A percentile compares a stretch with the other conserved stretches of the same genome.
phyloP scores from a whole-genome alignment of 164 flowering plant species.

The grape (Vitis vinifera) region DNA sequence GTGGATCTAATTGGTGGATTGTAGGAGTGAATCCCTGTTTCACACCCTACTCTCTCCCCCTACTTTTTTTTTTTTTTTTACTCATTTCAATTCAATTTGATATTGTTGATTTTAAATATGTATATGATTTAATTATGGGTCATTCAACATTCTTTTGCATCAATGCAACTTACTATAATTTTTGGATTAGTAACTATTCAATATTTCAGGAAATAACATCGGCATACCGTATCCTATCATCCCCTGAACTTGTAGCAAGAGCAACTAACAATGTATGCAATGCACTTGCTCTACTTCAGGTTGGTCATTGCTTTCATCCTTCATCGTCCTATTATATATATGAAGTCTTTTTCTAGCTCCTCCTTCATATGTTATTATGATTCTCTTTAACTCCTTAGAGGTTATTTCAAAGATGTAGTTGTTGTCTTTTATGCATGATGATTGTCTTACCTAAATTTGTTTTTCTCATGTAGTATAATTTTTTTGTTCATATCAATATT shows the following conservation, averaged over 20 bases:
- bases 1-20: too few relatives aligned
- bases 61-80: too few relatives aligned
- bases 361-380: background rate
- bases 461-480: background rate
- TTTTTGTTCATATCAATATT: background rate
- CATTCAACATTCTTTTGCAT: too few relatives aligned
- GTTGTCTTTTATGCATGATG: too few relatives aligned
- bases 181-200: background rate
- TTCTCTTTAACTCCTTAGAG: too few relatives aligned
- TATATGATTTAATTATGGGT: too few relatives aligned
- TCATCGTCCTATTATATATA: background rate
- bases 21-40: too few relatives aligned
- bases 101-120: background rate
- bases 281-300: conserved; percentile 23
- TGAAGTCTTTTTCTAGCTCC: background rate
- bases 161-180: too few relatives aligned
- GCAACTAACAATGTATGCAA: conserved; percentile 7
- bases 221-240: background rate
- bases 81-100: background rate
- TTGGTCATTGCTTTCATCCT: background rate
- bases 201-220: conserved; percentile 19
- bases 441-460: too few relatives aligned
- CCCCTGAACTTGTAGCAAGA: conserved; percentile 2
- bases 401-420: too few relatives aligned
- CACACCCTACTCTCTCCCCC: too few relatives aligned